These are phyloP conservation scores for Rhododendron simsii DNA, from an alignment of 148 eudicot species.

Conservation along the genomic window DNA sequence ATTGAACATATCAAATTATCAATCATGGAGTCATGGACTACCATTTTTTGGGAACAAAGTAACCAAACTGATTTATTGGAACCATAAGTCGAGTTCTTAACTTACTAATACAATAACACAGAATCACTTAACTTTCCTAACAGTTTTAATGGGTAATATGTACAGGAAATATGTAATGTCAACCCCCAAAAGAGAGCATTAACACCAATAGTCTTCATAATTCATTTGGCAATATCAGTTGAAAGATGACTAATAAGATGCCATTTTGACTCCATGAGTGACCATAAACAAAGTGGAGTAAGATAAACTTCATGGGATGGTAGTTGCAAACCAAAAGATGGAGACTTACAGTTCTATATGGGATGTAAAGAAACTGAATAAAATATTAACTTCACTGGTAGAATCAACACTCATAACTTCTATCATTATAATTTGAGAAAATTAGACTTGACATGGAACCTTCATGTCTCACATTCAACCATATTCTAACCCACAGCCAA, in stretches of 20 bases:
- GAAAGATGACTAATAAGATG: neutral
- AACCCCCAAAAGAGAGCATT: neutral
- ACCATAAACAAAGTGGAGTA: neutral
- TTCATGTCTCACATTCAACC: neutral
- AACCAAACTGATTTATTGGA: neutral
- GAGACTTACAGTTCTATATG: neutral
- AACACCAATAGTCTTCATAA: neutral
- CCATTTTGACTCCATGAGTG: neutral
- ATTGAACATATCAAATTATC: neutral
- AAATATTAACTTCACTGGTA: neutral
- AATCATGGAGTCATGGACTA: neutral
- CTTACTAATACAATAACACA: neutral
- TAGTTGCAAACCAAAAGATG: constrained; percentile 1
- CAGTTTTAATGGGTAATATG: neutral
- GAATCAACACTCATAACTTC: neutral
- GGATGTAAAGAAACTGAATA: neutral
- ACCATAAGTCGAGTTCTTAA: neutral
- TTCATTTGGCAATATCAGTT: neutral
- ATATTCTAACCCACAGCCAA: neutral
- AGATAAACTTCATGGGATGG: neutral
- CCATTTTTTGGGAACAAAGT: neutral
- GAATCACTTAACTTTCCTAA: neutral
- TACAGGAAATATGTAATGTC: neutral
- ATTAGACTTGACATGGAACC: neutral
- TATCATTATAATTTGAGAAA: neutral